Evolutionary conservation across 2,329 filamentous ascomycete species (phyloP).

Genomic region (Arthroderma uncinatum): DNA sequence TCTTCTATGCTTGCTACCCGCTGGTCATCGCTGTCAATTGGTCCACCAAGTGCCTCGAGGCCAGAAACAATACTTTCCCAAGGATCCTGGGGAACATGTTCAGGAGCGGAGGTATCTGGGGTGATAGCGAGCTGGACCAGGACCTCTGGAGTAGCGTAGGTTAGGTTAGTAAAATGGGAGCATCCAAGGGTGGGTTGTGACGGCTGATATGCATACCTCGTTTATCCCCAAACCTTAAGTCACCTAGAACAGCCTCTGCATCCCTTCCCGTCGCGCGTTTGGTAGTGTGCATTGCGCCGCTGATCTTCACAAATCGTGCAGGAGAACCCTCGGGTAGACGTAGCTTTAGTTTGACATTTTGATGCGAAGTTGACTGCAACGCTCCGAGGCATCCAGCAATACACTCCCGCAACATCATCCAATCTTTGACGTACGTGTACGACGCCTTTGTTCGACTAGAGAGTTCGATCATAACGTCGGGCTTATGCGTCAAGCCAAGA

Average conservation of each 20-base stretch:
- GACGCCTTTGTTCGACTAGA: constrained; percentile 92
- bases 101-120: constrained; percentile 70
- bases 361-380: constrained; percentile 89
- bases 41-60: constrained; percentile 80
- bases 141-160: constrained; percentile 49
- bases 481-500: constrained; percentile 91
- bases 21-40: constrained; percentile 75
- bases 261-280: constrained; percentile 91
- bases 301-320: constrained; percentile 97
- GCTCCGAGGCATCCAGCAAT: constrained; percentile 85
- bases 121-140: constrained; percentile 87
- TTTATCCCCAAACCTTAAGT: constrained; percentile 92
- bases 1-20: constrained; percentile 81
- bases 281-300: constrained; percentile 86
- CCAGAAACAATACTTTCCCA: constrained; percentile 98
- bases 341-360: constrained; percentile 93
- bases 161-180: background rate
- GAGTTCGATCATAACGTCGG: constrained; percentile 96
- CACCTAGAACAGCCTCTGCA: constrained; percentile 82
- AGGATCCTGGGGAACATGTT: constrained; percentile 79
- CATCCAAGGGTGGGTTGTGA: background rate
- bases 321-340: constrained; percentile 90
- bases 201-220: constrained; percentile 34
- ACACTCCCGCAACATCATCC: constrained; percentile 99
- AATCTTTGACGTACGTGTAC: constrained; percentile 97